Evolutionary conservation across 2,329 filamentous ascomycete genomes (phyloP).

Genomic region (Alternaria arbusti): DNA sequence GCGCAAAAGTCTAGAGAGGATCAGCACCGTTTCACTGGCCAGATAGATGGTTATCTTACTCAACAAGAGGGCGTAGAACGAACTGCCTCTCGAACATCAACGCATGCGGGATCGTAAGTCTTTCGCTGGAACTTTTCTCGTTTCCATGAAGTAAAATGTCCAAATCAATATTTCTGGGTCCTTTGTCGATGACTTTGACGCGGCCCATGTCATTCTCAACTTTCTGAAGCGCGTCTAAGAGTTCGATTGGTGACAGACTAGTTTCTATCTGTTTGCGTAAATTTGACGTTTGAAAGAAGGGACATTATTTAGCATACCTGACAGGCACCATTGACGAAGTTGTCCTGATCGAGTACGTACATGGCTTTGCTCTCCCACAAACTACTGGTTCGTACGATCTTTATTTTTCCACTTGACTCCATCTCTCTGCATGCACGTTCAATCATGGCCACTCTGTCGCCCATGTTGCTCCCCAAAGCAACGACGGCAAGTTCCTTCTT

Average conservation of each 20-base stretch:
- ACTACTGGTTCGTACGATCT: slow-evolving; percentile 78
- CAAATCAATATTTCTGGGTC: slow-evolving; percentile 90
- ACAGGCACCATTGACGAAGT: slow-evolving; percentile 90
- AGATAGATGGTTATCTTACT: slow-evolving; percentile 60
- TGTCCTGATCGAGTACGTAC: slow-evolving; percentile 89
- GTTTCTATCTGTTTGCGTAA: slow-evolving; percentile 73
- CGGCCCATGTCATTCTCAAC: slow-evolving; percentile 84
- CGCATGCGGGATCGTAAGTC: slow-evolving; percentile 83
- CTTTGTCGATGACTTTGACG: slow-evolving; percentile 87
- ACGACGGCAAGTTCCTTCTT: slow-evolving; percentile 67
- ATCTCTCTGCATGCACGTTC: slow-evolving; percentile 83
- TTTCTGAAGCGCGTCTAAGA: slow-evolving; percentile 80
- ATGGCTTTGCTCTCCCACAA: slow-evolving; percentile 96
- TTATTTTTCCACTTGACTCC: slow-evolving; percentile 70
- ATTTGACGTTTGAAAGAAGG: background rate
- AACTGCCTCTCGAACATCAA: slow-evolving; percentile 92
- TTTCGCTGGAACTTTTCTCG: slow-evolving; percentile 68
- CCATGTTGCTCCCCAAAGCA: slow-evolving; percentile 91
- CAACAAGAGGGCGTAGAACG: slow-evolving; percentile 83
- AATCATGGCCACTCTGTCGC: slow-evolving; percentile 83
- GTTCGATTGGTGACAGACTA: slow-evolving; percentile 71
- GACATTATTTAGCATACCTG: slow-evolving; percentile 66
- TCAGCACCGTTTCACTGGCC: slow-evolving; percentile 13
- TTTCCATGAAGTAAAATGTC: slow-evolving; percentile 86
- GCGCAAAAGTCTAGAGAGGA: slow-evolving; percentile 32